Base-by-base conservation (phyloP, 495 filamentous ascomycete species). In the Hypoxylon crocopeplum region DNA sequence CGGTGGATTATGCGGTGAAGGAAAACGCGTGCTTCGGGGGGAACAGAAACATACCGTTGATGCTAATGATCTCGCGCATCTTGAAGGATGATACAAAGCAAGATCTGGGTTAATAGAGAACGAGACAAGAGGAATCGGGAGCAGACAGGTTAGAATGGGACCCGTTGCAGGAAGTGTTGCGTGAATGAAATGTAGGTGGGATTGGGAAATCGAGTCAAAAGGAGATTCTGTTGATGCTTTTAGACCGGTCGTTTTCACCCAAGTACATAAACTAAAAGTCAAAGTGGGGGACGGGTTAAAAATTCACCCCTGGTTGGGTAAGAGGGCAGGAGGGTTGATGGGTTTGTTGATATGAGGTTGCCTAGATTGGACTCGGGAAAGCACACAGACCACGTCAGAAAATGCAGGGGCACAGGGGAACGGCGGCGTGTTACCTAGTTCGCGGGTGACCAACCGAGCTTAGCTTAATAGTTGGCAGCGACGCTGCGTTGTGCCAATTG, bases 51-150 rank as follows among this genome's bases (percentile, higher is more conserved):
- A 69, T 87, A 97, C 93, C 93, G 85, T 98, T 97, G 86, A 98
- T 87, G 79, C 89, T 93, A 76, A 98, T 97, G 75, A 98, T 92
- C 86, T 98, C 93, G 88, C 93, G 92, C 93, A 98, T 98, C 74
- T 82, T 86, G 85, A 68, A 69, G 72, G 56, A 55, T 62, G 55
- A 66, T 62, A 53, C 59, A 56, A 62, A 57, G 60, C 38, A 53
- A 63, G 67, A 49, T 46, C 41, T 50, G 59, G 27, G 58, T 29
- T 50, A 51, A 40, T 42, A 19, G 40, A 49, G 30, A 27, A 55
- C 33, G 34, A 39, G 49, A 49, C 47, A 50, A 42, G 48, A 40
- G 48, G 12, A 62, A 27, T 53, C 51, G 51, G 41, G 53, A 56
- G 57, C 40, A 57, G 48, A 39, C 57, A 62, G 52, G 39, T 68